A percentile compares a stretch with the other conserved stretches of the same genome.
Evolutionary conservation across 2,329 filamentous ascomycete species (phyloP).

Genomic region (Aureobasidium sp.): DNA sequence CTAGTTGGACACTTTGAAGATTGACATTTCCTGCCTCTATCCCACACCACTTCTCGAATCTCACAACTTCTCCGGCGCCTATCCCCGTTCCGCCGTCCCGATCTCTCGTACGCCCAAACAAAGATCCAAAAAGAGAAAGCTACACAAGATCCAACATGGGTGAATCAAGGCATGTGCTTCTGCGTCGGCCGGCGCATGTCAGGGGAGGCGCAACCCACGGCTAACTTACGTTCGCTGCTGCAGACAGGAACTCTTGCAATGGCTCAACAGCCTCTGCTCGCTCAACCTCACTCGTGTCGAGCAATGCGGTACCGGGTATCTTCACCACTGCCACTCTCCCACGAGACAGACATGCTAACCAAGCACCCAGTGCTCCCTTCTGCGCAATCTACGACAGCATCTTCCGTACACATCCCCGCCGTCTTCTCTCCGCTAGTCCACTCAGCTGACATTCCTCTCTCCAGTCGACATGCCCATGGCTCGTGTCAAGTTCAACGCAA

Average conservation of each 20-base stretch:
- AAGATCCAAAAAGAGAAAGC: not conserved
- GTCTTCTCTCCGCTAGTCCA: not conserved
- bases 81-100: not conserved
- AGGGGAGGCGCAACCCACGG: not conserved
- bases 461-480: conserved; percentile 84
- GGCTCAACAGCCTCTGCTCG: conserved; percentile 96
- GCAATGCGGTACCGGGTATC: conserved; percentile 96
- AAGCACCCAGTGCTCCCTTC: conserved; percentile 65
- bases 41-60: not conserved
- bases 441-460: not conserved
- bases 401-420: conserved; percentile 53
- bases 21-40: conserved; percentile 2
- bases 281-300: conserved; percentile 98
- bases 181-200: not conserved
- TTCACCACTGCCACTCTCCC: not conserved
- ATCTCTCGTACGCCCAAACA: not conserved
- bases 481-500: conserved; percentile 96
- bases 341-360: conserved; percentile 5
- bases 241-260: conserved; percentile 93
- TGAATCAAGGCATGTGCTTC: conserved; percentile 19
- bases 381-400: conserved; percentile 99
- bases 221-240: conserved; percentile 9
- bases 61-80: not conserved
- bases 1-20: not conserved
- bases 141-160: conserved; percentile 17